A percentile compares a stretch with the other conserved stretches of the same genome.
Conservation (phyloP, 2,329 filamentous ascomycete species). For the Epichloe baconii region DNA sequence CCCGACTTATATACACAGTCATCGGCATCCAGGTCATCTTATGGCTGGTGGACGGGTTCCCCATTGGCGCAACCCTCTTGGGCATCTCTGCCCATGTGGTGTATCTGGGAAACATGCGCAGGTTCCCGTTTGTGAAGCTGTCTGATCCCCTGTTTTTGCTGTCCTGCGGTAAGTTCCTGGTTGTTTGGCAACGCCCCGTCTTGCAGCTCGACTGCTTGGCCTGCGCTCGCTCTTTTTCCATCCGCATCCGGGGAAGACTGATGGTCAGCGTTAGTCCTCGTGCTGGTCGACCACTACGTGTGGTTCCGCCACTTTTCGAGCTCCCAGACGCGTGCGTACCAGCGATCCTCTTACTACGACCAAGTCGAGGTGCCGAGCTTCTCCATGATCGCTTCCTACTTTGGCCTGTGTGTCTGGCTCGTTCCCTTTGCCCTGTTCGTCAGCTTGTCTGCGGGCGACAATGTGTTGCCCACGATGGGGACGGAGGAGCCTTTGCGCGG, state of each 20-base stretch:
- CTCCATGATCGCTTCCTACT: slow-evolving; percentile 90
- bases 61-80: slow-evolving; percentile 58
- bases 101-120: slow-evolving; percentile 75
- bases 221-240: not conserved
- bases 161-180: slow-evolving; percentile 50
- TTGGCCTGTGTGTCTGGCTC: slow-evolving; percentile 92
- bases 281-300: slow-evolving; percentile 81
- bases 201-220: too few species aligned
- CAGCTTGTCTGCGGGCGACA: slow-evolving; percentile 84
- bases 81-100: slow-evolving; percentile 71
- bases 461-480: slow-evolving; percentile 86
- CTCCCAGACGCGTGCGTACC: slow-evolving; percentile 43
- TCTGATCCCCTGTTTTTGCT: slow-evolving; percentile 75
- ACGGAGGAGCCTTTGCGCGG: slow-evolving; percentile 41
- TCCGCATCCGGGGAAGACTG: not conserved
- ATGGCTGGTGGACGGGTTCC: slow-evolving; percentile 73
- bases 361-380: slow-evolving; percentile 60
- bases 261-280: slow-evolving; percentile 47
- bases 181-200: too few species aligned
- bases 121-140: slow-evolving; percentile 67
- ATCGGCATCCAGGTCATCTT: slow-evolving; percentile 64
- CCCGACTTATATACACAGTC: slow-evolving; percentile 70
- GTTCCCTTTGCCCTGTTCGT: slow-evolving; percentile 94
- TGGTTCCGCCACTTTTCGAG: slow-evolving; percentile 91
- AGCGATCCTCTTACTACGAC: slow-evolving; percentile 49